Evolutionary conservation across 345 rosid species (phyloP).

Genomic region (Acer yangbiense): DNA sequence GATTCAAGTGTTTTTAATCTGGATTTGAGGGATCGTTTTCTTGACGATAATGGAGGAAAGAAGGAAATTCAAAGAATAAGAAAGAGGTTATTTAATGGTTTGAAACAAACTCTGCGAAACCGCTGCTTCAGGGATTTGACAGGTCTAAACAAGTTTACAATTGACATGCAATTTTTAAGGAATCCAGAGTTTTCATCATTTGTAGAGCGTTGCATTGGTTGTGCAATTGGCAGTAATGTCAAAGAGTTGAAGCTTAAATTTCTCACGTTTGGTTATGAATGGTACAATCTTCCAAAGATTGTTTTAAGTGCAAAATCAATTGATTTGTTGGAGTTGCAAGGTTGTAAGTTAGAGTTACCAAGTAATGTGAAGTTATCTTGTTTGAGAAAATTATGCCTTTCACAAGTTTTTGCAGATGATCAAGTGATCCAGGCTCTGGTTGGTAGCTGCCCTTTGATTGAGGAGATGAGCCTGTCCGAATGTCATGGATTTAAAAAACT

Average conservation of each 20-base stretch:
- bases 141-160: too few species aligned
- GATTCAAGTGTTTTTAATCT: background rate
- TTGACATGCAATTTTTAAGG: background rate
- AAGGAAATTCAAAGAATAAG: too few species aligned
- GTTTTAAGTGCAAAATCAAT: background rate
- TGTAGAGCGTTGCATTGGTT: background rate
- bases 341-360: background rate
- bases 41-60: too few species aligned
- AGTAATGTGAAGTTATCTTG: background rate
- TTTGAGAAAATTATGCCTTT: background rate
- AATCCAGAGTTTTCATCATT: background rate
- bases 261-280: background rate
- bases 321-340: background rate
- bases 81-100: too few species aligned
- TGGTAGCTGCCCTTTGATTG: slow-evolving; percentile 10
- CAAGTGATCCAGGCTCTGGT: background rate
- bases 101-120: too few species aligned
- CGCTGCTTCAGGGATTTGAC: too few species aligned
- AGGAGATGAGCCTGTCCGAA: background rate
- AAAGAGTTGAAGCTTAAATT: background rate
- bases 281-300: background rate
- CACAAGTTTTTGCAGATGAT: background rate
- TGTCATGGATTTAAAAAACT: background rate
- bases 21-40: background rate
- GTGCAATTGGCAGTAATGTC: slow-evolving; percentile 1